Percentiles rank a stretch among this genome's conserved stretches.
phyloP scores from a whole-genome alignment of 2,329 filamentous ascomycete species.

The Penicillium sp. region DNA sequence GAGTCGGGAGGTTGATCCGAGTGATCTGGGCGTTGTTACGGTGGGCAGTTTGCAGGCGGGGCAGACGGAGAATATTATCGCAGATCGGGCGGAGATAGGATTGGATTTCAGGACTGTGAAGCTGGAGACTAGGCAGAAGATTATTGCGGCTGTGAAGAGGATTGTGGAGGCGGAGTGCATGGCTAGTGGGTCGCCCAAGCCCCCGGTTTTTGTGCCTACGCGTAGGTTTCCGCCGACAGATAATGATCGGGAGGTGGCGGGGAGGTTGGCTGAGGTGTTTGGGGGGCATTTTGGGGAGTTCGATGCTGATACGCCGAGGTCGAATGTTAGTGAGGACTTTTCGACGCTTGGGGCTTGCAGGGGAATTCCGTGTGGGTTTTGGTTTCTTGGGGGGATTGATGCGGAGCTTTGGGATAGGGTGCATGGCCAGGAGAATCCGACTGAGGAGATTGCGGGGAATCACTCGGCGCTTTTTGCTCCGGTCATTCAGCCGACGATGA shows the following conservation, averaged over 20 bases:
- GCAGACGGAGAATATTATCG: conserved; percentile 61
- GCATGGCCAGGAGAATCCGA: conserved; percentile 39
- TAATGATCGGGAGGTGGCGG: conserved; percentile 52
- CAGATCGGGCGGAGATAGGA: conserved; percentile 54
- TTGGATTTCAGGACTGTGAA: conserved; percentile 55
- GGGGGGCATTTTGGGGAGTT: conserved; percentile 47
- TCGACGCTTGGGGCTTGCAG: conserved; percentile 53
- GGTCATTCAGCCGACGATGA: conserved; percentile 59
- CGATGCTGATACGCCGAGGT: conserved; percentile 30
- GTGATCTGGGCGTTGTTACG: conserved; percentile 58
- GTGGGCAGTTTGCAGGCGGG: conserved; percentile 60
- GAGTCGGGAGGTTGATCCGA: conserved; percentile 53
- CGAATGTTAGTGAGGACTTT: conserved; percentile 58
- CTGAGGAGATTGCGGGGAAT: conserved; percentile 56
- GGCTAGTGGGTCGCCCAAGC: conserved; percentile 51
- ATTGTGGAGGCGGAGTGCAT: conserved; percentile 59
- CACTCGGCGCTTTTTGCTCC: conserved; percentile 62
- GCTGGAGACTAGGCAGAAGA: conserved; percentile 46
- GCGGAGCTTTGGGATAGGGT: conserved; percentile 51
- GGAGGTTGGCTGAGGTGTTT: conserved; percentile 48
- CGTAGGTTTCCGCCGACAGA: conserved; percentile 54
- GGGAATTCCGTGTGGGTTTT: conserved; percentile 55
- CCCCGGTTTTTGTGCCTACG: conserved; percentile 50
- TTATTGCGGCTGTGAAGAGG: conserved; percentile 50
- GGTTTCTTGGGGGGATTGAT: conserved; percentile 57